Evolutionary conservation across 441 rosid species (phyloP).

Genomic region (Bocquillonia castaneifolia): DNA sequence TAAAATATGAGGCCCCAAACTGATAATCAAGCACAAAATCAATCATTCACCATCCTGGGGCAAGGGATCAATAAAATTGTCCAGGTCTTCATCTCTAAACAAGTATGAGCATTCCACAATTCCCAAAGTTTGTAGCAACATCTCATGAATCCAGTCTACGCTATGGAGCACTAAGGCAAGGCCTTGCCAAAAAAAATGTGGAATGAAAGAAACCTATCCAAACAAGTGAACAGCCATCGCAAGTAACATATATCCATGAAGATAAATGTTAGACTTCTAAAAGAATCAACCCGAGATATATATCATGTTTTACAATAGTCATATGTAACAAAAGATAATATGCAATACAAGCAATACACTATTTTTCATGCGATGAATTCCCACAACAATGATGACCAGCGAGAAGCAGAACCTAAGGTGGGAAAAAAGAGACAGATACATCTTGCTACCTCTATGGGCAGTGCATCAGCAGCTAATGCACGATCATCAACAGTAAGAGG

Average conservation of each 20-base stretch:
- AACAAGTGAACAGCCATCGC: neutral
- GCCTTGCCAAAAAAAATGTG: neutral
- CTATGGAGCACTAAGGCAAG: neutral
- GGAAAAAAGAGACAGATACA: constrained; percentile 10
- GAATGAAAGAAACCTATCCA: neutral
- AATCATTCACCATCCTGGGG: neutral
- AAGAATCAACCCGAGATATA: neutral
- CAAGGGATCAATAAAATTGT: neutral
- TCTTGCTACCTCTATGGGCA: constrained; percentile 75
- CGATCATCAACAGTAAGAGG: constrained; percentile 95
- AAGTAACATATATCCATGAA: neutral
- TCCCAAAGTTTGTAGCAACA: neutral
- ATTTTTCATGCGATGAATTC: neutral
- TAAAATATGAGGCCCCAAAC: neutral
- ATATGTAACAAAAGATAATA: neutral
- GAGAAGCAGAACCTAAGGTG: neutral
- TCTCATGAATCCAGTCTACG: constrained; percentile 3
- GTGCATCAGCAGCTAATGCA: constrained; percentile 92
- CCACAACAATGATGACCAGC: neutral
- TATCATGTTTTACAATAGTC: neutral
- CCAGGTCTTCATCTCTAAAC: neutral
- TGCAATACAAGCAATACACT: neutral
- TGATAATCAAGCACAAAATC: neutral
- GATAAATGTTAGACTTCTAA: neutral
- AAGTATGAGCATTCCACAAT: neutral